These are phyloP conservation scores for Berberis vulgaris DNA, from an alignment of 164 flowering plant genomes.

Conservation along the genomic window DNA sequence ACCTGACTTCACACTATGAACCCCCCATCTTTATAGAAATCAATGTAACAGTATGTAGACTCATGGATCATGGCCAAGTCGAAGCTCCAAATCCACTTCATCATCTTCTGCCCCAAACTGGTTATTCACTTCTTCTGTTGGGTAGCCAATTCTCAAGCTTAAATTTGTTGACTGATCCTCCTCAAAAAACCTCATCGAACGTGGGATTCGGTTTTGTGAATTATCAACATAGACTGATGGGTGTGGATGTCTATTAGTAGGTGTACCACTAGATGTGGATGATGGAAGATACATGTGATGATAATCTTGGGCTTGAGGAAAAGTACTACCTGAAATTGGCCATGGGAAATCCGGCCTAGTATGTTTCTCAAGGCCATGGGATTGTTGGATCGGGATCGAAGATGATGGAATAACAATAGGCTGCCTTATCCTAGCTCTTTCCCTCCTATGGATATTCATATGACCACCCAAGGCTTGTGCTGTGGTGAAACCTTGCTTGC, in stretches of 20 bases:
- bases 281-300: conserved; percentile 22
- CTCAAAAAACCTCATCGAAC: conserved; percentile 7
- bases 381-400: conserved; percentile 2
- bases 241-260: not conserved
- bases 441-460: conserved; percentile 60
- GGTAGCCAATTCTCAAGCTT: conserved; percentile 14
- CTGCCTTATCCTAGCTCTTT: conserved; percentile 33
- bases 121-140: conserved; percentile 10
- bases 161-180: conserved; percentile 22
- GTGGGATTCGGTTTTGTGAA: conserved; percentile 2
- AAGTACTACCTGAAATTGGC: conserved; percentile 10
- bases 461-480: conserved; percentile 69
- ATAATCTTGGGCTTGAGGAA: conserved; percentile 9
- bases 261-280: not conserved
- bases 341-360: not conserved
- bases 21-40: too few species aligned
- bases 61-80: conserved; percentile 43
- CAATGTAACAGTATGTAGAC: too few species aligned
- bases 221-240: not conserved
- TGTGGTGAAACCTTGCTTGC: conserved; percentile 54
- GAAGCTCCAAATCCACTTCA: conserved; percentile 53
- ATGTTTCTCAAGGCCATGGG: not conserved
- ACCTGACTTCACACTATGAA: too few species aligned
- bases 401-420: conserved; percentile 2
- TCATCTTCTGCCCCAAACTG: conserved; percentile 12